Base-by-base conservation (phyloP, 257 asterid species). In the Agastache rugosa region DNA sequence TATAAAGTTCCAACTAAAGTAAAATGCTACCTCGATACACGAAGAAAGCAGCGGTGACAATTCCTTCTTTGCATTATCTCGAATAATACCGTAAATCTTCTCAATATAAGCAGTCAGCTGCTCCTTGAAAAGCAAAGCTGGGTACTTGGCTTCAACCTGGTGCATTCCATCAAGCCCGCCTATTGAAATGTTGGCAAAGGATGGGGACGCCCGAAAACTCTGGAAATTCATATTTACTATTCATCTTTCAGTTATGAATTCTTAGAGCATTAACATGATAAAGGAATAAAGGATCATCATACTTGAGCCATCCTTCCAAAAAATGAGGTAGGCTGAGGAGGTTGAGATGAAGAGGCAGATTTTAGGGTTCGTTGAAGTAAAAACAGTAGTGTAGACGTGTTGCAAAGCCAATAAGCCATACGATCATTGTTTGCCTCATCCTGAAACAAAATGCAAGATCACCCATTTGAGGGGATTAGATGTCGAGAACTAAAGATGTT, bases 341-440 rank as follows among this genome's bases (percentile, higher is more conserved):
- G 92, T 76, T 75, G 80, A 72, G 83, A 71, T 44, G 91, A 41
- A 73, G 81, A 41, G 62, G 79, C 47, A 44, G 85, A 55, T 80
- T 73, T 91, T 47, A 91, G 75, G 11, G 97, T 93, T 47, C 84
- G 84, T 78, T 91, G 93, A 77, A 93, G 93, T 77, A 93, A 81
- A 80, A 87, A 91, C 61, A 89, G 80, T 65, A 93, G 82, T 0
- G 86, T 87, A 44, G 97, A 89, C 67, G 96, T 80, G 80, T 93
- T 93, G 80, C 90, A 87, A 70, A 93, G 89, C 98, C 98, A 93
- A 80, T 93, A 93, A 62, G 93, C 89, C 90, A 91, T 83, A 71
- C 61, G 79, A 29, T 71, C 73, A 62, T 79, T 87, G 82, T 87
- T 77, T 55, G 79, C 76, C 84, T 91, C 90, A n/a, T 89, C 89